Conservation (phyloP, 352 stramenopile genomes). For the Globisporangium splendens region DNA sequence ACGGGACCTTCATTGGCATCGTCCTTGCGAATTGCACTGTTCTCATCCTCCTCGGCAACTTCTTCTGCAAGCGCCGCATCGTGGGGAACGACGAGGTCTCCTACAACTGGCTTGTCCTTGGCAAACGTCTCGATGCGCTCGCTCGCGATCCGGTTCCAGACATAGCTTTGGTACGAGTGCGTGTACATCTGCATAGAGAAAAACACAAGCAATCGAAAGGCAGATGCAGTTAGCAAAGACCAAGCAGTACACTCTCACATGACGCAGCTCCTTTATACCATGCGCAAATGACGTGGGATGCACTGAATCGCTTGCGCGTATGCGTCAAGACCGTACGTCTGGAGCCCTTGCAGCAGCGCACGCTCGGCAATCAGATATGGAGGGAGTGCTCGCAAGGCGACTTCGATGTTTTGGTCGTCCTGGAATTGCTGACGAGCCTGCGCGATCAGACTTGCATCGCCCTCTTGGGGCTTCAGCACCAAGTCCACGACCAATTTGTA, state of each 20-base stretch:
- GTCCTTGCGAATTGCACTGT: constrained; percentile 17
- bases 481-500: constrained; percentile 90
- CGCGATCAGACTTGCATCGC: constrained; percentile 72
- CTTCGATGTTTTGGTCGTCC: constrained; percentile 48
- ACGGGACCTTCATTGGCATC: constrained; percentile 21
- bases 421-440: constrained; percentile 67
- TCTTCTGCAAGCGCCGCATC: constrained; percentile 10
- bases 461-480: constrained; percentile 83
- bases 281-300: constrained; percentile 83
- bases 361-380: constrained; percentile 83
- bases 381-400: constrained; percentile 56
- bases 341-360: constrained; percentile 60
- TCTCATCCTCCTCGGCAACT: constrained; percentile 19
- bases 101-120: constrained; percentile 63
- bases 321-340: constrained; percentile 48
- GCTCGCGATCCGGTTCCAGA: constrained; percentile 94
- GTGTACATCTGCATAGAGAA: constrained; percentile 70
- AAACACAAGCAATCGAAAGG: not conserved
- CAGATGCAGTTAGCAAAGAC: too few species aligned
- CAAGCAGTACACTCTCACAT: not conserved
- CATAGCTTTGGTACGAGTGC: constrained; percentile 93
- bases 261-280: constrained; percentile 31
- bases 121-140: constrained; percentile 81
- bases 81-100: constrained; percentile 88
- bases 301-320: constrained; percentile 65